phyloP scores from a whole-genome alignment of 495 filamentous ascomycete genomes.

The Penicillium diatomitis region DNA sequence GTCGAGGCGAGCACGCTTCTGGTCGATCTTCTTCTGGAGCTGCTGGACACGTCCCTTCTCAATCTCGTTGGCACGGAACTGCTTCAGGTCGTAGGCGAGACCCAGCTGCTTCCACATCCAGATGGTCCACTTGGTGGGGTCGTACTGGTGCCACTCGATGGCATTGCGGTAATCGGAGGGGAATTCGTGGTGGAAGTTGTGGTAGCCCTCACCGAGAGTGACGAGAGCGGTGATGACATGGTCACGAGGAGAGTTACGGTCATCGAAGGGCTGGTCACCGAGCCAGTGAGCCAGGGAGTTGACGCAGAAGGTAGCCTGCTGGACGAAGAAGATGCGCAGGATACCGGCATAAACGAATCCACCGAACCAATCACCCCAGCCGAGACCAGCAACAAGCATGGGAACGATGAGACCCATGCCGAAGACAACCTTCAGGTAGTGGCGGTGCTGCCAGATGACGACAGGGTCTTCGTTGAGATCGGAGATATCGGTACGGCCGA shows the following conservation, averaged over 20 bases:
- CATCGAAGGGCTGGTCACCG: slow-evolving; percentile 97
- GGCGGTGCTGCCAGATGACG: slow-evolving; percentile 87
- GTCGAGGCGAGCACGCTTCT: slow-evolving; percentile 83
- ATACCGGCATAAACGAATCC: slow-evolving; percentile 95
- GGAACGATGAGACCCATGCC: slow-evolving; percentile 84
- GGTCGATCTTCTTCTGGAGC: slow-evolving; percentile 97
- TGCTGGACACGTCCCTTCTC: slow-evolving; percentile 98
- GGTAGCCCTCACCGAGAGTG: slow-evolving; percentile 95
- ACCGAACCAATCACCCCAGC: slow-evolving; percentile 84
- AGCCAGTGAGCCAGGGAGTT: slow-evolving; percentile 99
- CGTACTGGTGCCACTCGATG: slow-evolving; percentile 96
- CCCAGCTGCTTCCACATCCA: slow-evolving; percentile 90
- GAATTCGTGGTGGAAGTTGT: slow-evolving; percentile 99
- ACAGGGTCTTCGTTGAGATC: slow-evolving; percentile 93
- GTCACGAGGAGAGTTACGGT: slow-evolving; percentile 96
- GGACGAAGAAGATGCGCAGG: slow-evolving; percentile 94
- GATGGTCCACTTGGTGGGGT: slow-evolving; percentile 98
- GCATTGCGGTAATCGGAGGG: slow-evolving; percentile 98
- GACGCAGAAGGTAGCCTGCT: slow-evolving; percentile 99
- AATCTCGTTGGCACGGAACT: slow-evolving; percentile 96
- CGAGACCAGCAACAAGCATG: slow-evolving; percentile 71
- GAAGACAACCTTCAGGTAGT: slow-evolving; percentile 85
- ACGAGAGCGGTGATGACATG: slow-evolving; percentile 92
- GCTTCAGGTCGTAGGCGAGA: slow-evolving; percentile 90
- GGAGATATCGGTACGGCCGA: slow-evolving; percentile 92